phyloP scores from a whole-genome alignment of 495 filamentous ascomycete genomes.

The Daldinia grandis region DNA sequence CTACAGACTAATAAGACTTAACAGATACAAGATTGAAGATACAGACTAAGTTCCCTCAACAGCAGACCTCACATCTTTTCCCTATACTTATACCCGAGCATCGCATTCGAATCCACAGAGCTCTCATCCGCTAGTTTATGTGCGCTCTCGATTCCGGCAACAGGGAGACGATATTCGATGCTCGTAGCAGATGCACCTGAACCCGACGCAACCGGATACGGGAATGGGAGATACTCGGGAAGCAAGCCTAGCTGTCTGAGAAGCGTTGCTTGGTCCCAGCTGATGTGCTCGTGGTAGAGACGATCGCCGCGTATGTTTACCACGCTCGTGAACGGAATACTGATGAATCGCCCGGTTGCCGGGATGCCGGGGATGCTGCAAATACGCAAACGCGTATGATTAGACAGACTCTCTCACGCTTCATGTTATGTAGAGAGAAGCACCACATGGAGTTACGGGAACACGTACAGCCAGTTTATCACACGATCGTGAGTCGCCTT shows the following conservation, averaged over 20 bases:
- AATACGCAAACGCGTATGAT: neutral
- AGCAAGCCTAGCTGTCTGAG: conserved; percentile 79
- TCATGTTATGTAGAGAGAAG: neutral
- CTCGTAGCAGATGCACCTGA: conserved; percentile 46
- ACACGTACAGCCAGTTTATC: conserved; percentile 75
- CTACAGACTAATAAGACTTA: neutral
- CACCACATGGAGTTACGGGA: no score
- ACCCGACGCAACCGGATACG: conserved; percentile 58
- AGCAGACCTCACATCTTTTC: neutral
- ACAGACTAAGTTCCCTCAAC: neutral
- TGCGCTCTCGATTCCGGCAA: conserved; percentile 73
- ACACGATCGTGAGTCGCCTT: conserved; percentile 75
- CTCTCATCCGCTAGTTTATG: conserved; percentile 71
- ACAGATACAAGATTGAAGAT: no score
- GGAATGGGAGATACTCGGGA: conserved; percentile 65
- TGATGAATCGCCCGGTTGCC: conserved; percentile 71
- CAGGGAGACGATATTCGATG: conserved; percentile 72
- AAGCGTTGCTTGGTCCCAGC: conserved; percentile 88
- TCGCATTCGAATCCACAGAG: conserved; percentile 66
- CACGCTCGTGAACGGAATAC: conserved; percentile 77
- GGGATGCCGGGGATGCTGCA: conserved; percentile 67
- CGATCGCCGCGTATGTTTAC: conserved; percentile 77
- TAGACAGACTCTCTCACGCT: neutral
- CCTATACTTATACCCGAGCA: conserved; percentile 57
- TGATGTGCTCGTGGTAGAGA: conserved; percentile 82